Base-by-base conservation (phyloP, 1,284 basidiomycete genomes). In the Tylopilus sp. region DNA sequence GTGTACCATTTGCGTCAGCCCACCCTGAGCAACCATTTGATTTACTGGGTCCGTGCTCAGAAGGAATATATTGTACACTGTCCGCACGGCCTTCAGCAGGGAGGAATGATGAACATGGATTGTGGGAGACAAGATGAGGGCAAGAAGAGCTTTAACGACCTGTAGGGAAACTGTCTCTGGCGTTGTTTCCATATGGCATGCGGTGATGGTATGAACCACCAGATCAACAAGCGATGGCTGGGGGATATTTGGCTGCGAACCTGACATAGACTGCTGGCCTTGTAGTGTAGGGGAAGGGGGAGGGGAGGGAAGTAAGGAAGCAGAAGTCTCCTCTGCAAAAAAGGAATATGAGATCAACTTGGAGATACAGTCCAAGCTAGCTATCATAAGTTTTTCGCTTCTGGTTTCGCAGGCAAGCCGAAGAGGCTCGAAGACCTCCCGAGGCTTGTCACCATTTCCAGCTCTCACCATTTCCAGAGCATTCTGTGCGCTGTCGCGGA, bases 301-400 rank as follows among this genome's bases (percentile, higher is more conserved):
- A 16, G 89, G 86, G 1, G 86, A 88, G 4, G 77, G 70, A 42
- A 70, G 55, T 4, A 55, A 44, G 7, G 57, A 53, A 33, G 52
- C 28, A 36, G 67, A 54, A 31, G 42, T 52, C 23, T 78, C 68
- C 57, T 92, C 90, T 39, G 79, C 79, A 63, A 98, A 97, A 78
- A 97, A 97, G 31, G 91, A 92, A 67, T 97, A 92, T 8, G 92
- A 93, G 55, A 97, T 90, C 58, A 98, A 82, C 70, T 98, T 98
- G 41, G 92, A 90, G 52, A 97, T 92, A 60, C 95, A 93, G 69
- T 98, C 95, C 65, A 98, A 75, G 56, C 93, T 94, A 19, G 92
- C 91, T 61, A 96, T 89, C 84, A 94, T 89, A 29, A 97, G 78
- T 59, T 92, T 92, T 65, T 97, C 92, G 55, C 79, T 89, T 46